Evolutionary conservation across 2,329 filamentous ascomycete species (phyloP), one percentile per base, ranked within the genome.

Genomic region (Cadophora sp.): DNA sequence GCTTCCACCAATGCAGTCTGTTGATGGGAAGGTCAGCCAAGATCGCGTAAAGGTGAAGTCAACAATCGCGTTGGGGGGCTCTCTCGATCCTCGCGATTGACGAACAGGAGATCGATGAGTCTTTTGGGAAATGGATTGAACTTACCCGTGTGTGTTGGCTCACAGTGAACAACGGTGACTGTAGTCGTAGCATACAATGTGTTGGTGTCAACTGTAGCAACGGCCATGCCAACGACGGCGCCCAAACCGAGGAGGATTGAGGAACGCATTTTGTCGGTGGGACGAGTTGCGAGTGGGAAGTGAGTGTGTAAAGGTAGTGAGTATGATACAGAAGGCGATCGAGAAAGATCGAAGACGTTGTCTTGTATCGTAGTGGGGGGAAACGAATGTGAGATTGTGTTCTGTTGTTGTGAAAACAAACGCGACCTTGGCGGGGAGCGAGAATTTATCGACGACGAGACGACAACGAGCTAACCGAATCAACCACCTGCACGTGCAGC

Each of bases 221-320:
- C 27, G 58, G 55, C 65, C 20, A 65, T 16, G 58, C 56, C 56
- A 53, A 64, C 20, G 47, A 61, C 64, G 36, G 67, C 16, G 48
- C 59, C 63, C 45, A 56, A 55, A 39, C 67, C 61, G 48, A 66
- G 58, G 66, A 68, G 18, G 62, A 71, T 45, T 51, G 70, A 68
- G 64, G 64, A 24, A 64, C 68, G 70, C 70, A 72, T 72, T 47
- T 55, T 66, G 47, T 56, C 62, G 50, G 61, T 53, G n/a, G 51
- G 24, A 55, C 27, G 30, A 33, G 30, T 47, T 64, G 43, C 30
- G 45, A 47, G 39, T 30, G 48, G n/a, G 36, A 51, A 27, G 20
- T 59, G 36, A 50, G 55, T 9, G 53, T 59, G 14, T 43, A 24
- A 48, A 9, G 41, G 53, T 39, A n/a, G 36, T 30, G 41, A 65